Conservation (phyloP, 192 early-diverging fungal species). For the Podila epicladia region DNA sequence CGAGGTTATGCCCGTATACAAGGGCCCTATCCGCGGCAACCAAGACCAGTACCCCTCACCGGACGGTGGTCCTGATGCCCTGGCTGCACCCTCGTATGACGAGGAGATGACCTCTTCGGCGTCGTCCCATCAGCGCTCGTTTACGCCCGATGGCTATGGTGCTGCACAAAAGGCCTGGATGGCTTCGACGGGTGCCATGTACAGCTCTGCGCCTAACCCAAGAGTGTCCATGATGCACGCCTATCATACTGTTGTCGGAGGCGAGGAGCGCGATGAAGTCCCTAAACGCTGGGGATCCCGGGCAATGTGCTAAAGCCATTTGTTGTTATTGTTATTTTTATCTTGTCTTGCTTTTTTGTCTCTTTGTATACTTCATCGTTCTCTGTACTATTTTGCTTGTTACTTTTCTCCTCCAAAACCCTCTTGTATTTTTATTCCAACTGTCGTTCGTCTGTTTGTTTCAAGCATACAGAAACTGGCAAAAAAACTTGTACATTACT, state of each 20-base stretch:
- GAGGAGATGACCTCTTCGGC: not conserved
- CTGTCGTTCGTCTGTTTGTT: too few species aligned
- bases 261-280: too few species aligned
- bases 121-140: not conserved
- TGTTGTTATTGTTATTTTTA: constrained; percentile 1
- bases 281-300: too few species aligned
- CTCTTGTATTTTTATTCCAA: constrained; percentile 2
- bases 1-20: constrained; percentile 32
- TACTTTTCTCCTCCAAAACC: not conserved
- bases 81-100: not conserved
- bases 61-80: constrained; percentile 20
- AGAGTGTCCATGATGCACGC: constrained; percentile 7
- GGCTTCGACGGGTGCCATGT: constrained; percentile 11
- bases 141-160: not conserved
- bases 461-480: not conserved
- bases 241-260: not conserved
- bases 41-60: constrained; percentile 47
- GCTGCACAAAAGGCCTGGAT: constrained; percentile 17
- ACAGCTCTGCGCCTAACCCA: constrained; percentile 19
- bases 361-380: not conserved
- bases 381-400: not conserved
- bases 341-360: not conserved
- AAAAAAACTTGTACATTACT: constrained; percentile 1
- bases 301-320: constrained; percentile 40
- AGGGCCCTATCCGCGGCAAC: constrained; percentile 19